Evolutionary conservation across 2,329 filamentous ascomycete genomes (phyloP), one percentile per base, ranked within the genome.

Genomic region (Lomentospora prolificans): DNA sequence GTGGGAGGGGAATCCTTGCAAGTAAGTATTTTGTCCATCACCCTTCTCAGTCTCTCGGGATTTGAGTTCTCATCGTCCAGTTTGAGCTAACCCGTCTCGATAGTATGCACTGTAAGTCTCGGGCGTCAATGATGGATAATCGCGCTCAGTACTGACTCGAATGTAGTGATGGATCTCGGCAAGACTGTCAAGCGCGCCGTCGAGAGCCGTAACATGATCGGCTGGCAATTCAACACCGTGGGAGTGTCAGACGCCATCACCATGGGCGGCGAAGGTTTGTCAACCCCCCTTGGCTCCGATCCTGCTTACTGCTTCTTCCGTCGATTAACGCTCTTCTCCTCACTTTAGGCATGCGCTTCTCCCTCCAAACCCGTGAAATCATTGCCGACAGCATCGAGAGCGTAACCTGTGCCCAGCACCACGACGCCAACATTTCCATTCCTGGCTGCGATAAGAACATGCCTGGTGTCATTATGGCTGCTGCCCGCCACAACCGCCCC

Each of bases 1-100:
- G 91, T 97, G 91, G 91, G 90, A 96, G 71, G 92, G 92, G 27
- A 96, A 96, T 67, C 89, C 92, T 36, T 96, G 91, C 82, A 96
- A 96, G 85, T 89, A 71, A 72, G 85, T 78, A 14, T 31, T 25
- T 7, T 50, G n/a, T n/a, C n/a, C n/a, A n/a, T n/a, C n/a, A n/a
- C n/a, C n/a, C n/a, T n/a, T n/a, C n/a, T n/a, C n/a, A n/a, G n/a
- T n/a, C n/a, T n/a, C n/a, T n/a, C n/a, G n/a, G n/a, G n/a, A n/a
- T n/a, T n/a, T n/a, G 30, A 33, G 30, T 33, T 33, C 30, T 6
- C 30, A 12, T 33, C 12, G 30, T 6, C 6, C 7, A 33, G 12
- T 7, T 33, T 6, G 30, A 6, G 6, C 30, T 33, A 33, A 33
- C 30, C 17, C 24, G 14, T 22, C 4, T 39, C 28, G 8, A 31